Percentiles rank a stretch among this genome's conserved stretches.
These are phyloP conservation scores for Emergomyces pasteurianus DNA, from an alignment of 2,329 filamentous ascomycete genomes.

Conservation along the genomic window DNA sequence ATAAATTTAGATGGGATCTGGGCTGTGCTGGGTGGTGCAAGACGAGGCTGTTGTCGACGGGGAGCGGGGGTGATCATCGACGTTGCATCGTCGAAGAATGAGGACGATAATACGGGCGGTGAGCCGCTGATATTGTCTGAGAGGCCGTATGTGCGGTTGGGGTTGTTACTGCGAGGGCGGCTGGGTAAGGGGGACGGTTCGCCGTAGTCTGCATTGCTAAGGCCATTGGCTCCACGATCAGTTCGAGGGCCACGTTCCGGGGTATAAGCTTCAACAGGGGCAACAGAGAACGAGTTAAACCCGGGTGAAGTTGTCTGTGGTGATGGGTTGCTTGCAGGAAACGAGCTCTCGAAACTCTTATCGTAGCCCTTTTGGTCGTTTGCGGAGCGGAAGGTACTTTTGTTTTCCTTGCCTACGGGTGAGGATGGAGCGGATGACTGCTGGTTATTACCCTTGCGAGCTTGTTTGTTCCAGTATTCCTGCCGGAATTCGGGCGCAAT, in stretches of 20 bases:
- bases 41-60: slow-evolving; percentile 36
- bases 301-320: slow-evolving; percentile 29
- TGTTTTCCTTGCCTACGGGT: slow-evolving; percentile 30
- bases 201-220: slow-evolving; percentile 21
- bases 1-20: slow-evolving; percentile 41
- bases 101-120: slow-evolving; percentile 35
- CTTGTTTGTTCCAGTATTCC: slow-evolving; percentile 66
- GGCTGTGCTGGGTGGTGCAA: slow-evolving; percentile 38
- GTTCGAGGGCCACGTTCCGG: slow-evolving; percentile 34
- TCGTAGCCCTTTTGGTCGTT: slow-evolving; percentile 15
- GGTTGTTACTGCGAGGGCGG: slow-evolving; percentile 15
- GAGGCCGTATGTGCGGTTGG: slow-evolving; percentile 26
- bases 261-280: slow-evolving; percentile 35
- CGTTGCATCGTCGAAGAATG: slow-evolving; percentile 36
- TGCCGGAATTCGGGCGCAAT: slow-evolving; percentile 74
- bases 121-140: slow-evolving; percentile 30
- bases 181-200: slow-evolving; percentile 33
- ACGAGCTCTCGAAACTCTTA: slow-evolving; percentile 23
- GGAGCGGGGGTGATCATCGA: slow-evolving; percentile 39
- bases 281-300: slow-evolving; percentile 31
- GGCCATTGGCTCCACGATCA: slow-evolving; percentile 16
- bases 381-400: slow-evolving; percentile 26
- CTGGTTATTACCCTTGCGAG: slow-evolving; percentile 29
- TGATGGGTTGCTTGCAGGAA: slow-evolving; percentile 27
- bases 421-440: slow-evolving; percentile 36